A percentile compares a stretch with the other conserved stretches of the same genome.
Evolutionary conservation across 805 yeast species (phyloP).

Genomic region (Saturnispora hagleri): DNA sequence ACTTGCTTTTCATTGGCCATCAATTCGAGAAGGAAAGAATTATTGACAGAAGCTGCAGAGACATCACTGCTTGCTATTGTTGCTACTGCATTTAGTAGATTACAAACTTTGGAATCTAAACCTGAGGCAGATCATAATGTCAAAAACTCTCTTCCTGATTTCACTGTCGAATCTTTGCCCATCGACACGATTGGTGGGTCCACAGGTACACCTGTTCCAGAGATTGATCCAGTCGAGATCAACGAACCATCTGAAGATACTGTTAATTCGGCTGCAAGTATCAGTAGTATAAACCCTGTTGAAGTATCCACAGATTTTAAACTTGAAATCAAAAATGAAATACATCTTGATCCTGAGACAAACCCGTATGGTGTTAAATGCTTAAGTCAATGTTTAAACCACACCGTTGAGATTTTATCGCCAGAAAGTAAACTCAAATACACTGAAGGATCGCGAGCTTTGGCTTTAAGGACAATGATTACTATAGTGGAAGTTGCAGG

Average conservation of each 20-base stretch:
- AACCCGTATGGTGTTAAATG: constrained; percentile 65
- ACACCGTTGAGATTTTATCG: constrained; percentile 69
- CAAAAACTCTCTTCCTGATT: constrained; percentile 20
- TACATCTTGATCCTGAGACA: constrained; percentile 22
- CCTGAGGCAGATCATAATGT: constrained; percentile 23
- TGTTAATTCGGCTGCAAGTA: neutral
- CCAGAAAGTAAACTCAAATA: constrained; percentile 78
- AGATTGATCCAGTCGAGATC: neutral
- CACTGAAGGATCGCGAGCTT: constrained; percentile 76
- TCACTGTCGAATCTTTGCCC: constrained; percentile 32
- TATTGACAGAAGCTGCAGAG: constrained; percentile 82
- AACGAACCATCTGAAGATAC: constrained; percentile 1
- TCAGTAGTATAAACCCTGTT: neutral
- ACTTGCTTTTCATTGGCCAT: constrained; percentile 88
- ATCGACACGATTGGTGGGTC: constrained; percentile 49
- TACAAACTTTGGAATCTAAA: constrained; percentile 40
- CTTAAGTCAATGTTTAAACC: constrained; percentile 65
- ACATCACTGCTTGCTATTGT: constrained; percentile 66
- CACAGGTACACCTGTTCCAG: constrained; percentile 17
- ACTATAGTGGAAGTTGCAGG: constrained; percentile 82
- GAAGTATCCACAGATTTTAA: constrained; percentile 1
- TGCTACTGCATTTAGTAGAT: constrained; percentile 52
- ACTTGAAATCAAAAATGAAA: neutral
- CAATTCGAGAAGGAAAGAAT: constrained; percentile 85
- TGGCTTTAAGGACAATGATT: constrained; percentile 68